Conservation (phyloP, 257 asterid species). For the Forsythia viridissima region DNA sequence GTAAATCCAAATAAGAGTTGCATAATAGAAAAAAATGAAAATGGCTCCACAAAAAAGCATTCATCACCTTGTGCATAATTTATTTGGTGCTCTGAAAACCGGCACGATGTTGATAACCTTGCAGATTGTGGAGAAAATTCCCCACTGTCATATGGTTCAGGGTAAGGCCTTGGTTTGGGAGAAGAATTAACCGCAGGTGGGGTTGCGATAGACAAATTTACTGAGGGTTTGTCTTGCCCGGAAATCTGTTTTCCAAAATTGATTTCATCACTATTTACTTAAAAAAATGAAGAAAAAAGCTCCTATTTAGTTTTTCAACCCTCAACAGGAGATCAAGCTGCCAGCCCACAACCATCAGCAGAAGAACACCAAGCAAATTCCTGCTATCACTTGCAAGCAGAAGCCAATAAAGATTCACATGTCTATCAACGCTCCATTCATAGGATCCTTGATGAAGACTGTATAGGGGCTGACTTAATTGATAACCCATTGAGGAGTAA, state of each 20-base stretch:
- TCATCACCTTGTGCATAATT: conserved; percentile 57
- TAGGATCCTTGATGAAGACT: conserved; percentile 4
- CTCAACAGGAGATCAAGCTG: conserved; percentile 34
- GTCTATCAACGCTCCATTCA: neutral
- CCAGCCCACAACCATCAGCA: conserved; percentile 32
- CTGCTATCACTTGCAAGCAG: conserved; percentile 15
- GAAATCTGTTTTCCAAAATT: conserved; percentile 63
- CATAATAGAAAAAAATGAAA: neutral
- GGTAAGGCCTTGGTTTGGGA: conserved; percentile 55
- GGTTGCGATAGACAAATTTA: conserved; percentile 34
- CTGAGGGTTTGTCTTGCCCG: conserved; percentile 72
- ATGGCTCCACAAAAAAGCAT: conserved; percentile 22
- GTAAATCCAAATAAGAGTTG: neutral
- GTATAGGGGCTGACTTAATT: conserved; percentile 22
- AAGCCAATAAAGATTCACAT: neutral
- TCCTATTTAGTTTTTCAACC: conserved; percentile 26
- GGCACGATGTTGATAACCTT: conserved; percentile 44
- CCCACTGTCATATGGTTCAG: conserved; percentile 38
- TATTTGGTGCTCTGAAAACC: conserved; percentile 53
- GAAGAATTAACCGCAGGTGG: conserved; percentile 38
- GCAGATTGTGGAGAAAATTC: conserved; percentile 51
- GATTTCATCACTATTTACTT: conserved; percentile 22
- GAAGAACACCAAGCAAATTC: conserved; percentile 13
- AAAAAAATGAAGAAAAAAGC: conserved; percentile 8
- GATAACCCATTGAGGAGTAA: conserved; percentile 29